Conservation (phyloP, 192 early-diverging fungal genomes). For the Neocallimastix lanati region DNA sequence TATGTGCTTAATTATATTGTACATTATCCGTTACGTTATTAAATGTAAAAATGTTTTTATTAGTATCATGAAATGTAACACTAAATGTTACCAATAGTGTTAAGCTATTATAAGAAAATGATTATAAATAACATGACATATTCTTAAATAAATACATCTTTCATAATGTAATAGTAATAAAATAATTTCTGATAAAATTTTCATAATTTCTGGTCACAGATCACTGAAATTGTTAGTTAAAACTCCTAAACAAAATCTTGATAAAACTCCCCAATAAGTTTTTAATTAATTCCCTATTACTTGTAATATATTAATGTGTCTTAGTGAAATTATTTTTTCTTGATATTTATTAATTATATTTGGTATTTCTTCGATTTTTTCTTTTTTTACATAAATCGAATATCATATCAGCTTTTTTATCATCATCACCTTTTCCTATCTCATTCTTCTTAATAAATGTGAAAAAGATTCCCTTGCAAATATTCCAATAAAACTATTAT, state of each 20-base stretch:
- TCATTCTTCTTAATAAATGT: constrained; percentile 71
- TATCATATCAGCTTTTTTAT: constrained; percentile 10
- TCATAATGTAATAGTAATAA: too few species aligned
- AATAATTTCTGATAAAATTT: background rate
- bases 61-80: too few species aligned
- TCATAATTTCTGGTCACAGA: constrained; percentile 51
- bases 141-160: too few species aligned
- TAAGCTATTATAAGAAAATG: too few species aligned
- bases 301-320: constrained; percentile 47
- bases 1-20: too few species aligned
- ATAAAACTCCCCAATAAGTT: constrained; percentile 44
- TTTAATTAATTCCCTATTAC: constrained; percentile 26
- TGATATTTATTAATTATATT: constrained; percentile 45
- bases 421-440: background rate
- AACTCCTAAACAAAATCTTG: constrained; percentile 45
- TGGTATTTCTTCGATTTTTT: constrained; percentile 43
- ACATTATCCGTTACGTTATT: too few species aligned
- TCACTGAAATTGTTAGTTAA: constrained; percentile 66
- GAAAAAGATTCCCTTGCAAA: constrained; percentile 87
- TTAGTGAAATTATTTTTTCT: constrained; percentile 60
- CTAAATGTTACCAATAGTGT: too few species aligned
- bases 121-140: too few species aligned
- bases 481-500: constrained; percentile 55
- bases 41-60: too few species aligned
- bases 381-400: constrained; percentile 16